Conservation (phyloP, 768 basidiomycete genomes). For the Xerocomus potaroensis region DNA sequence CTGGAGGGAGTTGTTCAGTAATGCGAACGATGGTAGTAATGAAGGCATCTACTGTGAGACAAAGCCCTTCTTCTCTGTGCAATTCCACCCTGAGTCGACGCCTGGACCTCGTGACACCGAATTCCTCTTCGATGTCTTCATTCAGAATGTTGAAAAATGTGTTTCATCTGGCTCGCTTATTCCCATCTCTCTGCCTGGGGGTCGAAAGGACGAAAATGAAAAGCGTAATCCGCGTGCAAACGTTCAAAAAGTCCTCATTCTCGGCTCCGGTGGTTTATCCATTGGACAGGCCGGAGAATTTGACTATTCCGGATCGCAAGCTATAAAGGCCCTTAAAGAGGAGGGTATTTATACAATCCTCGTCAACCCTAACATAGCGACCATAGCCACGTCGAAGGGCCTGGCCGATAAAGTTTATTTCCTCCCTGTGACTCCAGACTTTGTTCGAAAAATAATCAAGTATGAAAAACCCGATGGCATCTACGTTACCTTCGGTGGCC, state of each 20-base stretch:
- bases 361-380: slow-evolving; percentile 98
- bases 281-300: slow-evolving; percentile 99
- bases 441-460: slow-evolving; percentile 96
- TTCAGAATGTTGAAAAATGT: slow-evolving; percentile 80
- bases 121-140: slow-evolving; percentile 97
- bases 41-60: slow-evolving; percentile 94
- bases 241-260: slow-evolving; percentile 91
- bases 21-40: slow-evolving; percentile 96
- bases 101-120: slow-evolving; percentile 98
- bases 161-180: slow-evolving; percentile 48
- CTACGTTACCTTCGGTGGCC: slow-evolving; percentile 97
- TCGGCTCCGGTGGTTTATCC: slow-evolving; percentile 95
- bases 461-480: slow-evolving; percentile 99
- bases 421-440: slow-evolving; percentile 96
- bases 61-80: slow-evolving; percentile 97
- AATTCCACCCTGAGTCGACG: slow-evolving; percentile 97
- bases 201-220: slow-evolving; percentile 81
- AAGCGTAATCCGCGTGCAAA: slow-evolving; percentile 62
- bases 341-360: slow-evolving; percentile 99
- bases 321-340: slow-evolving; percentile 98
- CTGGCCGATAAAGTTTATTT: slow-evolving; percentile 99
- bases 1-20: slow-evolving; percentile 93
- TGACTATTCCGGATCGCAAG: slow-evolving; percentile 98
- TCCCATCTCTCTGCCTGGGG: slow-evolving; percentile 70
- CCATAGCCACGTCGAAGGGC: slow-evolving; percentile 95